Base-by-base conservation (phyloP, 2,329 filamentous ascomycete species). In the Neofusicoccum sp. region DNA sequence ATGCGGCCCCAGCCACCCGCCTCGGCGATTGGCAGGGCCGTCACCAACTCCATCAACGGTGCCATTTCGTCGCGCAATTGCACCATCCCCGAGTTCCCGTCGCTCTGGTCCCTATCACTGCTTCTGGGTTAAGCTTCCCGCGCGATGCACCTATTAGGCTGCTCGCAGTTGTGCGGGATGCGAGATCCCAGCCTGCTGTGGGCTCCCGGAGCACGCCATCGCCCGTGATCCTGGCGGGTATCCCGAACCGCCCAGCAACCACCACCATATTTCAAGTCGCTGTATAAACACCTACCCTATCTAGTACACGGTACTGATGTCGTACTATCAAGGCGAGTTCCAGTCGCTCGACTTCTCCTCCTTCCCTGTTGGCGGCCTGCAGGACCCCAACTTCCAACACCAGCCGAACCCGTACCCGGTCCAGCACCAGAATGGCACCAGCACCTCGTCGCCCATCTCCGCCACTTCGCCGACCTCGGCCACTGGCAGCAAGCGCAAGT, bases 261-360 rank as follows among this genome's bases (percentile, higher is more conserved):
- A 52, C 47, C 54, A 59, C 36, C 61, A 63, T 58, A 50, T 59
- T 59, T 63, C n/a, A 58, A 58, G 44, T 39, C 54, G n/a, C 47
- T 54, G 52, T 58, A 50, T 58, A 58, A 14, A 36, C 54, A 45
- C 16, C 54, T 60, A 50, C 56, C 22, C 29, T 45, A 60, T 50
- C 36, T 44, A 49, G 45, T 44, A 52, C 36, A 48, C 49, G 22
- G 41, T 61, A 43, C 62, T 64, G 44, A 64, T 64, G 62, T 45
- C 44, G 28, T 63, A 71, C 44, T 74, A 73, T 61, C 66, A 69
- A 79, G 74, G 73, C 69, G 75, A 79, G 68, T 83, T 78, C 70
- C 76, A 77, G 64, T 82, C 80, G 67, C 71, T 74, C 71, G 80
- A 82, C 68, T 81, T 81, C 69, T 74, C 76, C 62, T 73, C 73